Percentiles rank a stretch among this genome's conserved stretches.
Conservation (phyloP, 2,329 filamentous ascomycete species). For the Cercospora sesami region DNA sequence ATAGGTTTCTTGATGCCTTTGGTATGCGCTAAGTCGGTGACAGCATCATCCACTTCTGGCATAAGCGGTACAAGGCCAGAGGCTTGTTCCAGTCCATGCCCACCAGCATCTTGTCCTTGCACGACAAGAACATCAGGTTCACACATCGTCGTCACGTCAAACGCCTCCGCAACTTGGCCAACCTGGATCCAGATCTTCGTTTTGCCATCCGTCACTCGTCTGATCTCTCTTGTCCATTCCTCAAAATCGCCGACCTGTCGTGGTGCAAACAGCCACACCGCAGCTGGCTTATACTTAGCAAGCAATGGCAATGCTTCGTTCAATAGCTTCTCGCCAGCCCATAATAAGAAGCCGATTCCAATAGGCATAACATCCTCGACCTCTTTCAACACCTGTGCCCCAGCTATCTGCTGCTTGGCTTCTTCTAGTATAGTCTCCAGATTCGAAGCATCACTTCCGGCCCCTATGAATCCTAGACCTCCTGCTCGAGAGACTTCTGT, state of each 20-base stretch:
- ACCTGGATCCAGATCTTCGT: slow-evolving; percentile 61
- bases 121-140: slow-evolving; percentile 60
- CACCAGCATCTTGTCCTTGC: slow-evolving; percentile 65
- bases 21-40: slow-evolving; percentile 37
- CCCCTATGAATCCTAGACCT: slow-evolving; percentile 51
- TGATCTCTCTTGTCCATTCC: slow-evolving; percentile 38
- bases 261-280: slow-evolving; percentile 68
- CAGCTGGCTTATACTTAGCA: slow-evolving; percentile 51
- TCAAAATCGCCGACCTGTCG: slow-evolving; percentile 42
- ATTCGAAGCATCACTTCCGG: slow-evolving; percentile 44
- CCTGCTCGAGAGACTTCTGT: slow-evolving; percentile 59
- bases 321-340: slow-evolving; percentile 44
- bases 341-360: slow-evolving; percentile 64
- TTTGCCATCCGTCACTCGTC: slow-evolving; percentile 37
- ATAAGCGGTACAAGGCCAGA: slow-evolving; percentile 58
- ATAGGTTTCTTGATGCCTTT: slow-evolving; percentile 31
- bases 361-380: slow-evolving; percentile 48
- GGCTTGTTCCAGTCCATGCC: slow-evolving; percentile 59
- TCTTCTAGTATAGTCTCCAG: slow-evolving; percentile 38
- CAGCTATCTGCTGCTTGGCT: slow-evolving; percentile 30
- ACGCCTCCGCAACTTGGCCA: slow-evolving; percentile 59
- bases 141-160: slow-evolving; percentile 51
- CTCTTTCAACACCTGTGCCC: slow-evolving; percentile 25
- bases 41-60: slow-evolving; percentile 56
- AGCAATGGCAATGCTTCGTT: slow-evolving; percentile 54